Evolutionary conservation across 1,284 basidiomycete genomes (phyloP), one percentile per base, ranked within the genome.

Genomic region (Rhodotorula sp.): DNA sequence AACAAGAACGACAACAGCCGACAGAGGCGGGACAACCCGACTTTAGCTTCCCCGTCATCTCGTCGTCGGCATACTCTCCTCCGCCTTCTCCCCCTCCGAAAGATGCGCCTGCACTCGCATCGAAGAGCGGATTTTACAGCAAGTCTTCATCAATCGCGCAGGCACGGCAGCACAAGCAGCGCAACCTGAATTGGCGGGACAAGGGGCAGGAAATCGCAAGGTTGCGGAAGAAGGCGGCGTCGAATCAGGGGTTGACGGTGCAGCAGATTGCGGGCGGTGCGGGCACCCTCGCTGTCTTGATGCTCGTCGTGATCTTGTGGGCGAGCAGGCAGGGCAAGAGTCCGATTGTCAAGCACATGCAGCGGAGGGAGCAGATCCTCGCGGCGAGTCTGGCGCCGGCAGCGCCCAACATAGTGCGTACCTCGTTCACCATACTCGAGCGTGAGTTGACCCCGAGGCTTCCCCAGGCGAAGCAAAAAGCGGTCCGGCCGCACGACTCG

Each of bases 61-160:
- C 64, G 20, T 63, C 58, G 10, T 22, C 62, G 17, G 51, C 58
- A 13, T 44, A 59, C 29, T 64, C 61, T 22, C 59, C 65, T 9
- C 65, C 69, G 49, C 69, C 69, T 17, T 57, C 66, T 8, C 65
- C 55, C 8, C 68, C 68, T 2, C 64, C 68, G 7, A 70, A 70
- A n/a, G 68, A 70, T 10, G 47, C 17, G 5, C 59, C 52, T 10
- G 52, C 58, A 1, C 4, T 47, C 0, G 24, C 44, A 1, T 15
- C 44, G 15, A 66, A 66, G 29, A 56, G 60, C 27, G 54, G 64
- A 6, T 70, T 70, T 58, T 70, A 70, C 68, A 70, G 66, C 62
- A 70, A 70, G 58, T 64, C 61, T 27, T 60, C 64, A 5, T 70
- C 68, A 47, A 70, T 70, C 53, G 64, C 62, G 8, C 61, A 70